phyloP scores from a whole-genome alignment of 306 rosid species.

The Macrotyloma uniflorum region DNA sequence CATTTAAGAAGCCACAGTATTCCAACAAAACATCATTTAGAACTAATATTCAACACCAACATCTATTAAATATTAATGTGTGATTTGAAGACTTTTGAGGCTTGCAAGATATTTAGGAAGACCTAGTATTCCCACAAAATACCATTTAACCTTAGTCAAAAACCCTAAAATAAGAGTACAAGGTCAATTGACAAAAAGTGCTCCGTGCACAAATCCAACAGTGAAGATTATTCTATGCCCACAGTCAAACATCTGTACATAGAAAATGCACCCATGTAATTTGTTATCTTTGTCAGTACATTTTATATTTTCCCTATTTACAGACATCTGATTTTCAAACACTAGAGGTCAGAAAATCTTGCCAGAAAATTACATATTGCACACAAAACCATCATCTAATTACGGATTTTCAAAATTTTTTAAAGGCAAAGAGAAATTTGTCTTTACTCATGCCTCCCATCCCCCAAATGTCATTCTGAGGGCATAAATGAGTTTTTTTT shows the following conservation, averaged over 20 bases:
- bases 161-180: slow-evolving; percentile 10
- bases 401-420: too few relatives aligned
- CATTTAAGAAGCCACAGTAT: not conserved
- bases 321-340: not conserved
- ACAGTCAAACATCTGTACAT: not conserved
- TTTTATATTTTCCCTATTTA: not conserved
- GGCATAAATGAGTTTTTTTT: too few relatives aligned
- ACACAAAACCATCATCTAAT: too few relatives aligned
- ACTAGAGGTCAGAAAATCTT: not conserved
- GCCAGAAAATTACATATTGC: not conserved
- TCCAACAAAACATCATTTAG: slow-evolving; percentile 21
- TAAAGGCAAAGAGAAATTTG: too few relatives aligned
- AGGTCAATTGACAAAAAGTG: not conserved
- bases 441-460: too few relatives aligned
- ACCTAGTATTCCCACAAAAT: slow-evolving; percentile 11
- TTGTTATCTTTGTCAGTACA: not conserved
- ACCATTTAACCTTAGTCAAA: not conserved
- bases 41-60: not conserved
- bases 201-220: not conserved
- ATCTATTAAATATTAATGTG: not conserved
- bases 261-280: slow-evolving; percentile 8
- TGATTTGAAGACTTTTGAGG: not conserved
- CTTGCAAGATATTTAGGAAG: not conserved
- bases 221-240: not conserved
- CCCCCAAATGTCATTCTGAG: too few relatives aligned